These are phyloP conservation scores for Tolypocladium ovalisporum DNA, from an alignment of 2,329 filamentous ascomycete species.

Conservation along the genomic window DNA sequence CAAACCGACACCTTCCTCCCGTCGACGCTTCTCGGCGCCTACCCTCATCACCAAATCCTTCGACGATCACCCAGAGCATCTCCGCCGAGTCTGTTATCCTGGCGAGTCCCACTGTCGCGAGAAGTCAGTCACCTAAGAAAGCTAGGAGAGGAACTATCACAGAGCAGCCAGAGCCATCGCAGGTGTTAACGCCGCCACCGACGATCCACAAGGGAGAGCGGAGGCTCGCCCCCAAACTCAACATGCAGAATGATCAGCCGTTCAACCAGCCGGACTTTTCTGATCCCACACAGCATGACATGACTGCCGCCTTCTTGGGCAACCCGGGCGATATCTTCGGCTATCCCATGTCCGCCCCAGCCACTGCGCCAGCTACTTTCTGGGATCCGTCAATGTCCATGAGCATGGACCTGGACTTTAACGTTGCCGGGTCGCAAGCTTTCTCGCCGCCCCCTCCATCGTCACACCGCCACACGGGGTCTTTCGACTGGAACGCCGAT, in stretches of 20 bases:
- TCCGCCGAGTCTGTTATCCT: conserved; percentile 15
- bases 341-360: conserved; percentile 49
- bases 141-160: conserved; percentile 26
- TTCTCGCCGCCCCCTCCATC: conserved; percentile 24
- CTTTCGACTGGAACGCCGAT: conserved; percentile 46
- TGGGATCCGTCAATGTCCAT: conserved; percentile 45
- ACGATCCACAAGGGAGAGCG: conserved; percentile 44
- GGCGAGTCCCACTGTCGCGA: conserved; percentile 16
- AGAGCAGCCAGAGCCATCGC: conserved; percentile 26
- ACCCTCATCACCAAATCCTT: conserved; percentile 43
- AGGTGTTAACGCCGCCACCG: conserved; percentile 50
- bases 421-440: conserved; percentile 28
- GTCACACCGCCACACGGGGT: conserved; percentile 35
- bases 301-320: conserved; percentile 31
- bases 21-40: conserved; percentile 49
- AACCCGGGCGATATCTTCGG: conserved; percentile 44
- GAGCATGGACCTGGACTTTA: conserved; percentile 52
- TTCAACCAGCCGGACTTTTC: conserved; percentile 41
- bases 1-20: conserved; percentile 42
- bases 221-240: conserved; percentile 42
- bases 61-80: conserved; percentile 19
- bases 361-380: conserved; percentile 38
- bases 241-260: conserved; percentile 47
- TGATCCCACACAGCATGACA: conserved; percentile 35
- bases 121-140: conserved; percentile 30